Percentiles rank a stretch among this genome's conserved stretches.
Conservation (phyloP, 2,329 filamentous ascomycete species). For the Bipolaris bicolor region DNA sequence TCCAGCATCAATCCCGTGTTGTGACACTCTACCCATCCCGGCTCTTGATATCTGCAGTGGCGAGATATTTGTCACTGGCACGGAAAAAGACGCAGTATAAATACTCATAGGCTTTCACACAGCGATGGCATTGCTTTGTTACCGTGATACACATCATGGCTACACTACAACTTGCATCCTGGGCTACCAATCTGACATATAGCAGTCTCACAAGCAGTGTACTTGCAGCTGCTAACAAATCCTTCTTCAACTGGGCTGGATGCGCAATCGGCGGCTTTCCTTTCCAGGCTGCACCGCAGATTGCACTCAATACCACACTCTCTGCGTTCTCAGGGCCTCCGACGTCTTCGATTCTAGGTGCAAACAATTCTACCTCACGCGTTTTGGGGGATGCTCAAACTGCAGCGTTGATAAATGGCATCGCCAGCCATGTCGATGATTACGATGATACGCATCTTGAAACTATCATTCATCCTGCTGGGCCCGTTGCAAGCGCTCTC, state of each 20-base stretch:
- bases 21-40: background rate
- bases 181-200: background rate
- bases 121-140: background rate
- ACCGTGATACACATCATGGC: background rate
- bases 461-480: background rate
- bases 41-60: background rate
- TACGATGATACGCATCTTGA: background rate
- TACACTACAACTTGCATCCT: background rate
- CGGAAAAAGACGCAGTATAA: background rate
- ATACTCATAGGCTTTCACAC: background rate
- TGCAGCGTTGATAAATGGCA: background rate
- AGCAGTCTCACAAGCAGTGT: background rate
- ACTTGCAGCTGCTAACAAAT: background rate
- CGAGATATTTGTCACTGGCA: background rate
- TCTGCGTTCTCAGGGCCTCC: background rate
- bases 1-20: background rate
- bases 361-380: background rate
- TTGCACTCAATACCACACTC: background rate
- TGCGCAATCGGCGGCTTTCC: background rate
- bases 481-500: background rate
- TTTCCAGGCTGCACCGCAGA: background rate
- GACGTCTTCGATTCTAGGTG: background rate
- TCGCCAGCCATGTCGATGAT: background rate
- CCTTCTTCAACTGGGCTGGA: constrained; percentile 1
- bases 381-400: background rate